Base-by-base conservation (phyloP, 805 yeast species). In the Danielozyma ontarioensis region DNA sequence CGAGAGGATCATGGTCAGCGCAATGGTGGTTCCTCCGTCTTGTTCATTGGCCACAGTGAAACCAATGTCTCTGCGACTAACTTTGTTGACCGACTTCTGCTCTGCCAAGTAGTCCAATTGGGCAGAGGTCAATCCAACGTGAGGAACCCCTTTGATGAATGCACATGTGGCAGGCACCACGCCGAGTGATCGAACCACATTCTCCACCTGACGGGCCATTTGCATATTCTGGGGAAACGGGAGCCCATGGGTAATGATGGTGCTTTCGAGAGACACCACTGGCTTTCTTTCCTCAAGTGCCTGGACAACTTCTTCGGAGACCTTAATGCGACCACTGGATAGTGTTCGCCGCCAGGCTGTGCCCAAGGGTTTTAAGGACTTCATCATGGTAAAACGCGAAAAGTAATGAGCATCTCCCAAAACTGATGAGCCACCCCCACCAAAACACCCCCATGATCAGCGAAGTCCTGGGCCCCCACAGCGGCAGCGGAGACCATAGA, bases 21-120 rank as follows among this genome's bases (percentile, higher is more conserved):
- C 85, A 37, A 87, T 85, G 0, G 96, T 87, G 2, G 96, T 88
- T 5, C 96, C 96, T 6, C 96, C 96, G 31, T 73, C 64, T n/a
- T 76, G 53, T 19, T 62, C 59, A 28, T 67, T 61, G 11, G 87
- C 74, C 76, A 86, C 74, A 2, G 82, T 76, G 42, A 70, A 70
- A 0, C 90, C 81, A 21, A 87, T 74, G 53, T 87, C 96, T 35
- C 96, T 63, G 44, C 95, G 63, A 5, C 95, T 83, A 3, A 85
- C 80, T 53, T 88, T 87, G 44, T 63, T 62, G 13, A 70, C 75
- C 13, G 33, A 13, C 24, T 35, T 47, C 35, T 34, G 50, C 31
- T 57, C 64, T 2, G 83, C 80, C 43, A 85, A 59, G 3, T 50
- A 45, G 27, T 68, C 68, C 29, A 85, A 53, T 40, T 82, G 82